Conservation (phyloP, 345 rosid species). For the Acer campestre region DNA sequence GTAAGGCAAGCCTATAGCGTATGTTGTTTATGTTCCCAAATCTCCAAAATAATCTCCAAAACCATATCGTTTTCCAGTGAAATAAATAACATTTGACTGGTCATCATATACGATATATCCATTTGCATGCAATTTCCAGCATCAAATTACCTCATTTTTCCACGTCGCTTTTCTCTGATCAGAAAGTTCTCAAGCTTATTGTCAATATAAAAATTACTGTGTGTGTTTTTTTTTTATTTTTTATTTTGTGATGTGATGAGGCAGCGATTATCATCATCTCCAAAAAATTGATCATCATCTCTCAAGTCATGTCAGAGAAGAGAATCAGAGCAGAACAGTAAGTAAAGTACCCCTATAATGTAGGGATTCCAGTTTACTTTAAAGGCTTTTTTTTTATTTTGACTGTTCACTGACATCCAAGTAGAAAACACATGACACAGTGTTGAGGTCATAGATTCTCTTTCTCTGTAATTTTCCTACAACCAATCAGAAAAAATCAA, state of each 20-base stretch:
- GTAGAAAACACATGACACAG: neutral
- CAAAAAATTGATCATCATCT: too few species aligned
- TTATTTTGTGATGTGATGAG: too few species aligned
- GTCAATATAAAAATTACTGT: too few species aligned
- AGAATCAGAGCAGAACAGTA: neutral
- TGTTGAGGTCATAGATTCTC: slow-evolving; percentile 13
- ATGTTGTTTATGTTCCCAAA: neutral
- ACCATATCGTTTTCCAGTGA: neutral
- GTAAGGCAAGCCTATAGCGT: too few species aligned
- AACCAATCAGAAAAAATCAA: neutral
- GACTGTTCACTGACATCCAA: neutral
- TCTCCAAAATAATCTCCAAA: neutral
- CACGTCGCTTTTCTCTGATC: too few species aligned
- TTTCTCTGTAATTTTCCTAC: neutral
- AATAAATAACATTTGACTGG: neutral
- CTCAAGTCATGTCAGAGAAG: slow-evolving; percentile 6
- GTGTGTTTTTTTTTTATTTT: too few species aligned
- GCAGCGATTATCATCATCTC: too few species aligned
- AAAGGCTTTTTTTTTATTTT: neutral
- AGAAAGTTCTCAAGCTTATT: neutral
- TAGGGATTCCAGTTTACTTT: neutral
- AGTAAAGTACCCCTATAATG: neutral
- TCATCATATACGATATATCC: neutral
- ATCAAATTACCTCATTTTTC: too few species aligned
- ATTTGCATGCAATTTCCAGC: neutral